Evolutionary conservation across 345 rosid genomes (phyloP), one percentile per base, ranked within the genome.

Genomic region (Cardamine occulta): DNA sequence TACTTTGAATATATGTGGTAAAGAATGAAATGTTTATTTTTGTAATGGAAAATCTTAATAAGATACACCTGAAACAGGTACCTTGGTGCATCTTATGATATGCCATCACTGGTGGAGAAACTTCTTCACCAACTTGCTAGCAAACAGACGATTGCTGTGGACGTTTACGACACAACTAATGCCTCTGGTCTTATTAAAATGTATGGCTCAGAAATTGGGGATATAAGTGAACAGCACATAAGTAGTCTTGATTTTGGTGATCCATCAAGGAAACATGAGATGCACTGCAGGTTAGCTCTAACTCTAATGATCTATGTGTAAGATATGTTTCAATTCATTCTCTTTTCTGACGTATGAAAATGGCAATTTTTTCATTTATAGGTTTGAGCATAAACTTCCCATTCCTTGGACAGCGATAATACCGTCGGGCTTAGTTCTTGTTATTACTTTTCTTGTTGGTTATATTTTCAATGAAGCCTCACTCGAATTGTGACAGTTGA

Each of bases 71-170:
- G 66, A 57, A 57, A 64, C 75, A 94, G 98, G 81, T 94, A 94
- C 80, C 84, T 92, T 7, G 99, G 99, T 48, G 99, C 97, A 63
- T 88, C 99, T 57, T 94, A 94, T 81, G 98, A 94, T 86, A 88
- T 94, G 62, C 97, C 95, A 48, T 94, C 97, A 12, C 82, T 94
- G 62, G 98, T 94, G 81, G 93, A 94, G 85, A 91, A 90, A 83
- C 96, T 91, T 71, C 87, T 94, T 81, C 93, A 86, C 67, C 98
- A 94, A 81, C 97, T 94, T 77, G 96, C 97, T 34, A 86, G 98
- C 86, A 90, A 90, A 80, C 89, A 88, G 80, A 88, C 88, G 0
- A 90, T 94, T 76, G 88, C 88, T 47, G 98, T 91, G 74, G 85
- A 91, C 73, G 98, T 94, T 66, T 94, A 86, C 45, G 98, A 91